Evolutionary conservation across 805 yeast species (phyloP), one percentile per base, ranked within the genome.

Genomic region (Ogataea parapolymorpha): DNA sequence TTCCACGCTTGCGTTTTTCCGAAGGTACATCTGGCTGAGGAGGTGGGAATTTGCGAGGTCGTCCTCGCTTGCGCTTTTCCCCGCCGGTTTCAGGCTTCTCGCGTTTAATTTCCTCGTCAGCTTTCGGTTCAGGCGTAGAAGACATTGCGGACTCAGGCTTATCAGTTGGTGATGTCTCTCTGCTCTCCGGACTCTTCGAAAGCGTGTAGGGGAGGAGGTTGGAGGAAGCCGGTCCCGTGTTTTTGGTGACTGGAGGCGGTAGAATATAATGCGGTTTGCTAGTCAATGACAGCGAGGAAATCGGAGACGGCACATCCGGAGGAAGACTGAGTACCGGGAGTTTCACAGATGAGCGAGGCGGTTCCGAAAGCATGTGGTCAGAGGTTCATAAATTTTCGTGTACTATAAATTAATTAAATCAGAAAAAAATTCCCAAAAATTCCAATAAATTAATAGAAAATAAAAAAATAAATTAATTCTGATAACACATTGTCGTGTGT

Each of bases 1-100:
- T 48, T 24, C 62, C 63, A 32, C 63, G 46, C 24, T 51, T 55
- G 32, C 56, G 45, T 39, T 58, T 57, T 11, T 39, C 50, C 6
- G 31, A 26, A 12, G 32, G 33, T 12, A 18, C 25, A 6, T 37
- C 39, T 3, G 49, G 5, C 13, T 16, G 31, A 13, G 43, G 15
- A 6, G 29, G 51, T 5, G 46, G 45, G 26, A 38, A 36, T 36
- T 54, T 54, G 41, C 58, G 54, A 9, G 58, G 60, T 35, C 58
- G 47, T 14, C 58, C 58, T 43, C 58, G 46, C 31, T 46, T 52
- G 34, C 51, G 47, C 38, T 55, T 53, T 25, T 35, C 41, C 24
- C 38, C 39, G 35, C 28, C 27, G 16, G 34, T 16, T 16, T 32
- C 42, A 9, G 42, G 23, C 26, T 26, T 32, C 24, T 39, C 42